A percentile compares a stretch with the other conserved stretches of the same genome.
Conservation (phyloP, 2,329 filamentous ascomycete genomes). For the Periconia sp. region DNA sequence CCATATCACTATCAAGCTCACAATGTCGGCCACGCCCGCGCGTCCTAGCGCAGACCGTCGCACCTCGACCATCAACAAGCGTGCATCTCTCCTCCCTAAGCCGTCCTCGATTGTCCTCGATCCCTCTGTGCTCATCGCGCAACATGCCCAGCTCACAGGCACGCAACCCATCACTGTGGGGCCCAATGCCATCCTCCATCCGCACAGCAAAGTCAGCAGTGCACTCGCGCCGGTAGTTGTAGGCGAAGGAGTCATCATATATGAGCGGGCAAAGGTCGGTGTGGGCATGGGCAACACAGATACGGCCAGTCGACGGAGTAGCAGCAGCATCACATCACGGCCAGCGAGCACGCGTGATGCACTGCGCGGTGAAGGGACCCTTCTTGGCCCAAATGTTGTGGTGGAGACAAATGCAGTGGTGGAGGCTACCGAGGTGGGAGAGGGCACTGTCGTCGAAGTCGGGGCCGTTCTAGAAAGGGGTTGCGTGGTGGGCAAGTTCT, state of each 20-base stretch:
- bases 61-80: constrained; percentile 41
- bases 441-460: constrained; percentile 42
- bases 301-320: constrained; percentile 13
- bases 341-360: constrained; percentile 18
- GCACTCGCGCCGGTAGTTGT: constrained; percentile 50
- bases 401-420: constrained; percentile 53
- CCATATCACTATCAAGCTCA: no score
- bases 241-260: constrained; percentile 70
- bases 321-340: constrained; percentile 17
- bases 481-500: constrained; percentile 51
- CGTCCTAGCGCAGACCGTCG: constrained; percentile 31
- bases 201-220: constrained; percentile 66
- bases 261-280: constrained; percentile 65
- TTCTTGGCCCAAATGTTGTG: constrained; percentile 50
- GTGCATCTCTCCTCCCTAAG: constrained; percentile 44
- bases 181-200: constrained; percentile 82
- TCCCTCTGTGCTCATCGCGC: constrained; percentile 54
- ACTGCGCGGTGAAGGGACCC: constrained; percentile 36
- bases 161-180: constrained; percentile 79
- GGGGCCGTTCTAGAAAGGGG: constrained; percentile 41
- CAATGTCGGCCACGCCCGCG: constrained; percentile 28
- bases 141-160: constrained; percentile 64
- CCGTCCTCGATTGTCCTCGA: constrained; percentile 50
- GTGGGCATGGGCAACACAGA: constrained; percentile 32
- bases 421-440: constrained; percentile 45